Evolutionary conservation across 2,329 filamentous ascomycete species (phyloP), one percentile per base, ranked within the genome.

Genomic region (Trichoderma sp.): DNA sequence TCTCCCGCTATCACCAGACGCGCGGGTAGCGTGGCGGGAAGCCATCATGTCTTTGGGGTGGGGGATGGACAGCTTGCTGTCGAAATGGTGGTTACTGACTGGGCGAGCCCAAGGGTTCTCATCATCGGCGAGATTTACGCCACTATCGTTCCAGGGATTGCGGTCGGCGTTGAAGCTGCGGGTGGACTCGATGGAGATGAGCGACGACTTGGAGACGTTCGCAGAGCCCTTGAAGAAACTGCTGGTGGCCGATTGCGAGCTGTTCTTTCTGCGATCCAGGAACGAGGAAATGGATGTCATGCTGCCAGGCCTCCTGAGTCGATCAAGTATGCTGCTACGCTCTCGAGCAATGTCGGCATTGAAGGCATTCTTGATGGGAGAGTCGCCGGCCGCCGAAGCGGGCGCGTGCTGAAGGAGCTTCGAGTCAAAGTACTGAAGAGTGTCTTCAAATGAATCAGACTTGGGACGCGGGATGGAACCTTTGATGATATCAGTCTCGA

Each of bases 71-170:
- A 88, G 78, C 76, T 89, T 90, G 74, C 82, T 83, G 75, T 89
- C 81, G 72, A 82, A 81, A 74, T 86, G 87, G 74, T 86, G 87
- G 75, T 88, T 90, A 73, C 85, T 84, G 71, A 88, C 85, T 71
- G 86, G 86, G 69, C 87, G 86, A 59, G 83, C 78, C 86, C 87
- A 89, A 45, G 84, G 83, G 76, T 87, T 86, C 71, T 97, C 93
- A 69, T 97, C 92, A 73, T 97, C 94, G 68, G 91, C 84, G 70
- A 97, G 87, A 76, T 97, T 97, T 75, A 97, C 93, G 72, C 93
- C 94, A 74, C 92, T 96, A 77, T 98, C 94, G 77, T 97, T 97
- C 94, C 94, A 98, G 68, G 93, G 93, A 79, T 97, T 97, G 78
- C 93, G 91, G 78, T 97, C 96, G 71, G 92, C 92, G 69, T 89